Evolutionary conservation across 225 moss, liverwort and hornwort genomes (phyloP).

Genomic region (Sphagnum tenellum): DNA sequence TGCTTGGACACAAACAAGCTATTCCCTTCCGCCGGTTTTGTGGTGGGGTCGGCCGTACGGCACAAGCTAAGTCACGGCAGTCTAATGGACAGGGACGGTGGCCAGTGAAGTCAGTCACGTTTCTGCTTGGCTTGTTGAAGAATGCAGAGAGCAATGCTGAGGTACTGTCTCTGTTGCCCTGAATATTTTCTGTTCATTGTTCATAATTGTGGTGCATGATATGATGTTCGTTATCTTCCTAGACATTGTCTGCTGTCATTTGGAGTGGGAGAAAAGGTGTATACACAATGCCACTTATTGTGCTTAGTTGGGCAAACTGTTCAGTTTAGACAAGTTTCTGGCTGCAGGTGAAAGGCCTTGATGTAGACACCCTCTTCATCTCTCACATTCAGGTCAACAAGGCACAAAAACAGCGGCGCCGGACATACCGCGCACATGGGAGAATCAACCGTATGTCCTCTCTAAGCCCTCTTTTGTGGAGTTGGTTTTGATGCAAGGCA

Average conservation of each 20-base stretch:
- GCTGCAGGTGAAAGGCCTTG: conserved; percentile 6
- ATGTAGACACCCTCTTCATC: conserved; percentile 3
- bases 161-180: background rate
- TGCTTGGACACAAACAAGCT: conserved; percentile 9
- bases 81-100: conserved; percentile 13
- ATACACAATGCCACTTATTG: no score
- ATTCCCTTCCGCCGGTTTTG: conserved; percentile 14
- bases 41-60: conserved; percentile 10
- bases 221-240: no score
- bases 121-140: conserved; percentile 4
- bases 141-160: conserved; percentile 15
- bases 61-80: conserved; percentile 6
- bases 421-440: conserved; percentile 12
- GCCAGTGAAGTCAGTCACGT: conserved; percentile 5
- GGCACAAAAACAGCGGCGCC: conserved; percentile 8
- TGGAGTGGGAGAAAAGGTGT: no score
- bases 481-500: no score
- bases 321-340: no score
- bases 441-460: conserved; percentile 9
- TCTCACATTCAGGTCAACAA: conserved; percentile 12
- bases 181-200: no score
- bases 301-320: no score
- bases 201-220: no score
- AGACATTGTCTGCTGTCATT: no score
- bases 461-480: no score